Conservation (phyloP, 208 protist species). For the Leptomonas seymouri region DNA sequence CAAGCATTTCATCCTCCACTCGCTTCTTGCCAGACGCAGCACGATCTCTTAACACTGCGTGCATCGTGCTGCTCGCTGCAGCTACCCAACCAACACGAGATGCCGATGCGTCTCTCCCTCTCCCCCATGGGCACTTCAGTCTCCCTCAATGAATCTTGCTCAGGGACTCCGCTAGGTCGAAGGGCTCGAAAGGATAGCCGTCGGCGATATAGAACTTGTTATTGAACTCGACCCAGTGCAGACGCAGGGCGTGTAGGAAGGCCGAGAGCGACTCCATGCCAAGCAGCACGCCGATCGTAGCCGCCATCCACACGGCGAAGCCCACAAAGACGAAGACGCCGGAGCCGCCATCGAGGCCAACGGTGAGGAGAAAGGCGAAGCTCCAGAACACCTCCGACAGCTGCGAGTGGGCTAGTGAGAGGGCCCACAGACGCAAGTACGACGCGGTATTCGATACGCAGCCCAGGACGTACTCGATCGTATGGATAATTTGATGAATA, state of each 20-base stretch:
- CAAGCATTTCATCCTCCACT: too few relatives aligned
- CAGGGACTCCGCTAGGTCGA: constrained; percentile 81
- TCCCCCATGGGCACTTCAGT: neutral
- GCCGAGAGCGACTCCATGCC: constrained; percentile 99
- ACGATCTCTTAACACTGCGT: too few relatives aligned
- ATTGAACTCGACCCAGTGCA: constrained; percentile 98
- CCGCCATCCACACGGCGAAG: constrained; percentile 91
- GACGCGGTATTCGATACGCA: constrained; percentile 99
- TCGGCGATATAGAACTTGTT: constrained; percentile 97
- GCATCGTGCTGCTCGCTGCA: too few relatives aligned
- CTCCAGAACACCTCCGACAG: constrained; percentile 93
- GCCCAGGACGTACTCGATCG: constrained; percentile 99
- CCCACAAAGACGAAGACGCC: constrained; percentile 84
- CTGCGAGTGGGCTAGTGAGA: constrained; percentile 99
- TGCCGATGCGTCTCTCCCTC: neutral
- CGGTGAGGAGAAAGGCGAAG: constrained; percentile 61
- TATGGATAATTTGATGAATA: constrained; percentile 99
- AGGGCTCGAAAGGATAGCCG: constrained; percentile 82
- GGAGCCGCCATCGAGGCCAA: constrained; percentile 51
- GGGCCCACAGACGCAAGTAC: constrained; percentile 99
- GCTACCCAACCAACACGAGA: neutral
- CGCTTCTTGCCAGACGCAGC: too few relatives aligned
- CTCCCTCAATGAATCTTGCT: constrained; percentile 29
- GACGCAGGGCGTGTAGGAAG: constrained; percentile 99
- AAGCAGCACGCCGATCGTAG: constrained; percentile 97